Percentiles rank a stretch among this genome's conserved stretches.
Evolutionary conservation across 2,329 filamentous ascomycete species (phyloP).

Genomic region (Calonectria pseudoturangicola): DNA sequence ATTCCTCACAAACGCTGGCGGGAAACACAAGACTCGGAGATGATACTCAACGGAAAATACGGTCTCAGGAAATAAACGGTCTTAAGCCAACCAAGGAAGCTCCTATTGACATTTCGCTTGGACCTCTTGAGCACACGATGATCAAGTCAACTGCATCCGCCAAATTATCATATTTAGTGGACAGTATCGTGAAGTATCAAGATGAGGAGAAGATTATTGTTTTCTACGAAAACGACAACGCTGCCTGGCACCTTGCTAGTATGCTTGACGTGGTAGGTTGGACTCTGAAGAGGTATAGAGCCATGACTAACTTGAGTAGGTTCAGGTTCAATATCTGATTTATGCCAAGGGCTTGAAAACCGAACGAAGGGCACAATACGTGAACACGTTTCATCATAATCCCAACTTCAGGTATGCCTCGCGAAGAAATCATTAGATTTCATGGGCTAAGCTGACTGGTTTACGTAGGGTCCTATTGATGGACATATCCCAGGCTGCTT

Average conservation of each 20-base stretch:
- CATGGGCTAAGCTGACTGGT: conserved; percentile 27
- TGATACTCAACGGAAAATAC: conserved; percentile 59
- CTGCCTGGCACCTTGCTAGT: conserved; percentile 89
- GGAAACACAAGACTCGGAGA: conserved; percentile 67
- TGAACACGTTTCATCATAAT: conserved; percentile 85
- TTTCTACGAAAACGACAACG: conserved; percentile 93
- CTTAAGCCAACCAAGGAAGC: conserved; percentile 47
- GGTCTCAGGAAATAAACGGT: conserved; percentile 55
- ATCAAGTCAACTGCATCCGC: conserved; percentile 89
- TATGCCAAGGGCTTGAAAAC: conserved; percentile 79
- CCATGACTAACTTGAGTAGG: conserved; percentile 56
- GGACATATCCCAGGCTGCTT: conserved; percentile 92
- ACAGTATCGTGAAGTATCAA: conserved; percentile 81
- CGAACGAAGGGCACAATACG: conserved; percentile 81
- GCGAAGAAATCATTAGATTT: background rate
- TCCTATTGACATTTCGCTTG: conserved; percentile 53
- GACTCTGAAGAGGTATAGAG: background rate
- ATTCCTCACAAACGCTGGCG: conserved; percentile 56
- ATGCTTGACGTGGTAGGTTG: conserved; percentile 81
- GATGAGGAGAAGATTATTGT: conserved; percentile 88
- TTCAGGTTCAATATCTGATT: conserved; percentile 77
- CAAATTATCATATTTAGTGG: conserved; percentile 90
- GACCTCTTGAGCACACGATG: conserved; percentile 74
- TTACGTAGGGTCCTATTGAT: conserved; percentile 84
- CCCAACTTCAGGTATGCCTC: conserved; percentile 72